Base-by-base conservation (phyloP, 2,329 filamentous ascomycete species). In the Stylonectria norvegica region DNA sequence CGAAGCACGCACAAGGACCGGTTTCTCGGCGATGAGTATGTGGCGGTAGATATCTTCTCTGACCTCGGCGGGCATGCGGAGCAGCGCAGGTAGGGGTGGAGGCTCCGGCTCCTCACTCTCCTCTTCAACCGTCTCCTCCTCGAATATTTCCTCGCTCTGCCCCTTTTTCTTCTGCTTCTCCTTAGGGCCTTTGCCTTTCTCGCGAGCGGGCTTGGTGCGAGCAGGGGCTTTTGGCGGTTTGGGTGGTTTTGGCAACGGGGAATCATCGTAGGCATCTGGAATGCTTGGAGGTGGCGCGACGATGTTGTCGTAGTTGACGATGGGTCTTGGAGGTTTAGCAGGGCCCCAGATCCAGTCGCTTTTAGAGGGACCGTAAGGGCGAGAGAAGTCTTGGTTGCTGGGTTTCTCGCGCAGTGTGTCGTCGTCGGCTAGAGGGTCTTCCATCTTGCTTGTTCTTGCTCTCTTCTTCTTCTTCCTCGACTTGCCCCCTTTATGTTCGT, bases 1-100 rank as follows among this genome's bases (percentile, higher is more conserved):
- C 10, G 53, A 52, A 9, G 54, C 49, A 20, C 63, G 57, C 4
- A 67, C 63, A 5, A 50, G 52, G 16, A 71, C 60, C 2, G 61
- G 53, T 6, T 52, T 46, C 5, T 57, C 20, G 2, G 59, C 51
- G 2, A 63, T 48, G 6, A 70, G 59, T 0, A 68, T 48, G 7
- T 56, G 10, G 8, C 53, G 49, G 28, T 60, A 68, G 3, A 69
- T 57, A 1, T 50, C 41, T 7, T 56, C 39, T 5, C 63, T 52
- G 22, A 67, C 48, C 25, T 66, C 63, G 0, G 40, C 7, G 0
- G 65, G 58, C 2, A 67, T 39, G 3, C 37, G 36, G 32, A 55
- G 34, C 27, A 56, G 31, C 6, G 7, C n/a, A 11, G 28, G 40
- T 1, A 23, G 28, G 10, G 30, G 31, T 33, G 25, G 17, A 22